These are phyloP conservation scores for Nosema muscidifuracis DNA, from an alignment of 371 early-diverging fungal species.

Conservation along the genomic window DNA sequence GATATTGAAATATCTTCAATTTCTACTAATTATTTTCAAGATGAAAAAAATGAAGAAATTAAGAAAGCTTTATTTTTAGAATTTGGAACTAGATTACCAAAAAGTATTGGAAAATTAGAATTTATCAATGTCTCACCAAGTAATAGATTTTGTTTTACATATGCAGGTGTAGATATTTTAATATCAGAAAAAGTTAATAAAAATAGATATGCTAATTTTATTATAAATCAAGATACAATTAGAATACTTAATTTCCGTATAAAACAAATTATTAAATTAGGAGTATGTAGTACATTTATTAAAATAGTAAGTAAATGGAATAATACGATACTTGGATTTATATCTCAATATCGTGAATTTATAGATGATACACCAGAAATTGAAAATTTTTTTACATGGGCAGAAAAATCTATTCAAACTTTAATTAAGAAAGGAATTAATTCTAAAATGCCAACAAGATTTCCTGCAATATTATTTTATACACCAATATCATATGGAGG, in stretches of 20 bases:
- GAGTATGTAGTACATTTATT: constrained; percentile 86
- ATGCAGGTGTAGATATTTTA: constrained; percentile 78
- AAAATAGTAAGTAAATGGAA: constrained; percentile 95
- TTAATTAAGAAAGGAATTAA: constrained; percentile 95
- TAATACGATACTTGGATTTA: constrained; percentile 80
- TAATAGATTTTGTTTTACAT: constrained; percentile 70
- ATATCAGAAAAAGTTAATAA: constrained; percentile 58
- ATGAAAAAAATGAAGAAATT: not conserved
- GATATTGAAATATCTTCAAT: too few species aligned
- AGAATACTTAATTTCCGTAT: constrained; percentile 84
- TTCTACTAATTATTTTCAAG: too few species aligned
- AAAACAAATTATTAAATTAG: constrained; percentile 88
- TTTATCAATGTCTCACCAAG: constrained; percentile 71
- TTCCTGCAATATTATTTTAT: constrained; percentile 90
- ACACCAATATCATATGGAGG: constrained; percentile 88
- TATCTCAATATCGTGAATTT: constrained; percentile 93
- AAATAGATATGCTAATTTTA: constrained; percentile 5
- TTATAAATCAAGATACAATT: constrained; percentile 79
- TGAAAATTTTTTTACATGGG: constrained; percentile 49
- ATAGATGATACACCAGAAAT: constrained; percentile 80
- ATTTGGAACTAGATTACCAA: not conserved
- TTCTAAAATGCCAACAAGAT: constrained; percentile 93
- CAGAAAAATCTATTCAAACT: constrained; percentile 93
- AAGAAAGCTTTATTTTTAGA: not conserved
- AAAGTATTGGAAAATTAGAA: constrained; percentile 3